Base-by-base conservation (phyloP, 805 yeast genomes). In the Clavispora asparagi region DNA sequence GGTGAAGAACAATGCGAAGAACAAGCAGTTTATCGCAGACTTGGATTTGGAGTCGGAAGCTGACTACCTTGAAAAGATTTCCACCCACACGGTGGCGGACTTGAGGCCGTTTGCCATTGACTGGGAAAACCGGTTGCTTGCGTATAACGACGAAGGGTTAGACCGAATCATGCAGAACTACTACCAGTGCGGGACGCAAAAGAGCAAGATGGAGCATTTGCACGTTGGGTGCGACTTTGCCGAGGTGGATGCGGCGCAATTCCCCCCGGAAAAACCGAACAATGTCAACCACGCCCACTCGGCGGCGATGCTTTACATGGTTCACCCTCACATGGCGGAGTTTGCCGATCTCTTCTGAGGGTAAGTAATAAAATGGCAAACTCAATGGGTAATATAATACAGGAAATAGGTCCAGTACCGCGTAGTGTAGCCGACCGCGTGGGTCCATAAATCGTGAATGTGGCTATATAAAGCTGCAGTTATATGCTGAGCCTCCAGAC, bases 51-150 rank as follows among this genome's bases (percentile, higher is more conserved):
- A 48, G 17, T 43, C 45, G 31, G 46, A 49, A 45, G 9, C 43
- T 32, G 38, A 46, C 23, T 54, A 54, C 39, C 44, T 40, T 44
- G 50, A 49, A 19, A 44, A 42, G 47, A 40, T 48, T 12, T 44
- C 55, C 9, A 40, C 44, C 25, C 54, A 49, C 38, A 36, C 46
- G 12, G 51, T 51, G 2, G 42, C 33, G 16, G 56, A 53, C 40
- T 37, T 55, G 38, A 44, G 51, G 33, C 63, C 65, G 8, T 54
- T 61, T 40, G 59, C 81, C 14, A 83, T 82, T 13, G 86, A 82
- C 61, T 82, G 87, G 86, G 79, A 77, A 51, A 71, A 79, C 53
- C 73, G 74, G 42, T 57, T 70, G 58, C 65, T 81, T 23, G 86
- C 87, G 2, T 72, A 76, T 36, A 72, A 78, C 52, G 73, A 68